phyloP scores from a whole-genome alignment of 129 eudicot species.

The Logfia minima region DNA sequence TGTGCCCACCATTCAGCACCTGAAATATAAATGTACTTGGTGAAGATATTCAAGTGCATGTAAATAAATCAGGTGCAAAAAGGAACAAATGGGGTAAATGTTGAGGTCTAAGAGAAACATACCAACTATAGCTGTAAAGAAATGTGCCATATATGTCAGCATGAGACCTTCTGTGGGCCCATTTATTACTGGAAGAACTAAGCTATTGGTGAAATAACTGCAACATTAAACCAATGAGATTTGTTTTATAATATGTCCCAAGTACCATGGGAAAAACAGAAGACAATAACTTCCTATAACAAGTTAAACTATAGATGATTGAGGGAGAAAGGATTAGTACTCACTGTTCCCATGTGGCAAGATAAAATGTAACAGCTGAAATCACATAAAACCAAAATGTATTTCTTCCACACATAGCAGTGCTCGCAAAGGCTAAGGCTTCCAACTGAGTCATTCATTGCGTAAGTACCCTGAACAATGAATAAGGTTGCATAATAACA shows the following conservation, averaged over 20 bases:
- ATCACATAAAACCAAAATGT: constrained; percentile 85
- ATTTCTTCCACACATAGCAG: constrained; percentile 71
- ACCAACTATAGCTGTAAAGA: constrained; percentile 73
- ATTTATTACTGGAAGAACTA: constrained; percentile 56
- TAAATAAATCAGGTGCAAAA: not conserved
- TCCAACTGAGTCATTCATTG: constrained; percentile 54
- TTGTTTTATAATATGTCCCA: not conserved
- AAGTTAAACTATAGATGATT: not conserved
- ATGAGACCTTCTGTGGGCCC: constrained; percentile 19
- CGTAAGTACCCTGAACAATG: not conserved
- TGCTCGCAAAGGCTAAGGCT: constrained; percentile 82
- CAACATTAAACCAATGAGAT: constrained; percentile 2
- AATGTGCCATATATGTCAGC: constrained; percentile 47
- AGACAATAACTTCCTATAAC: not conserved
- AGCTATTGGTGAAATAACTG: constrained; percentile 80
- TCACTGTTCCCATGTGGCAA: constrained; percentile 83
- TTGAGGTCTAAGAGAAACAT: constrained; percentile 4
- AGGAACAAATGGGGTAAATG: not conserved
- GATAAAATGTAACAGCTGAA: constrained; percentile 80
- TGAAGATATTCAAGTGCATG: not conserved
- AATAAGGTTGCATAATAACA: not conserved
- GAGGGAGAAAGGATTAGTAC: constrained; percentile 22
- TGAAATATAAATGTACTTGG: not conserved
- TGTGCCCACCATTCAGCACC: constrained; percentile 18
- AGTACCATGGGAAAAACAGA: not conserved